Conservation (phyloP, 257 asterid species). For the Nicotiana noctiflora region DNA sequence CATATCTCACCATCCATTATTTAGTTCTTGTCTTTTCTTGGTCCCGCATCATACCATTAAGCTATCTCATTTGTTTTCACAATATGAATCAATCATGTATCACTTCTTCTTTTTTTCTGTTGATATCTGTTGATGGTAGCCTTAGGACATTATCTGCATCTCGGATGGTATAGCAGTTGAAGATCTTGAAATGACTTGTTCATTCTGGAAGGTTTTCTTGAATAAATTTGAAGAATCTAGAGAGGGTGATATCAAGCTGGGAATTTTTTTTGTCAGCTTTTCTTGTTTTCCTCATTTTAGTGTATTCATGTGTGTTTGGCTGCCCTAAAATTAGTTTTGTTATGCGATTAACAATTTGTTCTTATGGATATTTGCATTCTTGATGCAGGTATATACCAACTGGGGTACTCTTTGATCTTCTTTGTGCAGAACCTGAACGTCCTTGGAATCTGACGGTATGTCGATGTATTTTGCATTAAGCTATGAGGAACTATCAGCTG, state of each 20-base stretch:
- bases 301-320: not conserved
- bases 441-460: slow-evolving; percentile 94
- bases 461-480: slow-evolving; percentile 4
- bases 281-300: not conserved
- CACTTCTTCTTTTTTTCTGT: not conserved
- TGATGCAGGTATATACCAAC: slow-evolving; percentile 80
- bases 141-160: not conserved
- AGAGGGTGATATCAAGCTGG: not conserved
- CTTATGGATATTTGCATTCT: slow-evolving; percentile 17
- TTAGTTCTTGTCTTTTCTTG: not conserved
- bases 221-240: not conserved
- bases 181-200: not conserved
- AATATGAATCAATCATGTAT: not conserved
- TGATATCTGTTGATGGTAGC: not conserved
- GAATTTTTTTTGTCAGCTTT: not conserved
- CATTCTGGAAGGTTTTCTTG: not conserved
- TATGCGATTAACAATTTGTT: not conserved
- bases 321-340: slow-evolving; percentile 7
- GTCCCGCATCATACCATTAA: not conserved
- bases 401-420: slow-evolving; percentile 92
- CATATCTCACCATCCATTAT: not conserved
- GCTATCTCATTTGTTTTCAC: not conserved
- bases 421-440: slow-evolving; percentile 91
- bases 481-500: not conserved
- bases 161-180: not conserved